Conservation (phyloP, 805 yeast species). For the Priceomyces melissophilus region DNA sequence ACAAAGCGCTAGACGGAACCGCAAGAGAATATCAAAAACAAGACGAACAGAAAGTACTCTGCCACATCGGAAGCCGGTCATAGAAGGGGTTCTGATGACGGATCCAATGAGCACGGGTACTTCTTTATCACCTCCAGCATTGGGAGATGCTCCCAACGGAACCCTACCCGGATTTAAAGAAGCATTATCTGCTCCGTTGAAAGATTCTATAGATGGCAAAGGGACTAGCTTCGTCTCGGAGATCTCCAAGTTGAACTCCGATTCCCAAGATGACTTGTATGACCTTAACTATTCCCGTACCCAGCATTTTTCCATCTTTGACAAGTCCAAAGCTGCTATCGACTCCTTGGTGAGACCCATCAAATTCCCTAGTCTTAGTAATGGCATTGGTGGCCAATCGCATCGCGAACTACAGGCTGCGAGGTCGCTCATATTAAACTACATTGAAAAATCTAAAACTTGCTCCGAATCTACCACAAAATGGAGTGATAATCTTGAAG, state of each 20-base stretch:
- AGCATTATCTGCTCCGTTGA: neutral
- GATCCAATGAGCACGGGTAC: slow-evolving; percentile 2
- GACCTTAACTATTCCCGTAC: slow-evolving; percentile 33
- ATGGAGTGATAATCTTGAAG: slow-evolving; percentile 46
- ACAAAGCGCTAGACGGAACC: slow-evolving; percentile 86
- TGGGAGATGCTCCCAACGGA: neutral
- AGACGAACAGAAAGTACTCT: slow-evolving; percentile 7
- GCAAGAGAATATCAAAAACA: slow-evolving; percentile 56
- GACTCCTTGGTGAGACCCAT: slow-evolving; percentile 28
- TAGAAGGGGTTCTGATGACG: neutral
- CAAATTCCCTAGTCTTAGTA: slow-evolving; percentile 6
- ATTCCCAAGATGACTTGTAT: slow-evolving; percentile 29
- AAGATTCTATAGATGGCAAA: slow-evolving; percentile 1
- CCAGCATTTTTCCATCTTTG: slow-evolving; percentile 26
- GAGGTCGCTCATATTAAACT: slow-evolving; percentile 16
- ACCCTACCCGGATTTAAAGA: neutral
- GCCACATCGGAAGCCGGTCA: neutral
- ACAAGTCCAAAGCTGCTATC: slow-evolving; percentile 45
- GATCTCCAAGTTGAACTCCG: slow-evolving; percentile 31
- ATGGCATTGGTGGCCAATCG: neutral
- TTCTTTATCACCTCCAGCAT: neutral
- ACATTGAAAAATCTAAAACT: slow-evolving; percentile 60
- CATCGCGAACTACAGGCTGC: slow-evolving; percentile 6
- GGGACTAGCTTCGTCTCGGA: slow-evolving; percentile 27
- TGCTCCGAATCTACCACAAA: slow-evolving; percentile 47